Conservation (phyloP, 352 stramenopile species). For the Globisporangium radiosum region DNA sequence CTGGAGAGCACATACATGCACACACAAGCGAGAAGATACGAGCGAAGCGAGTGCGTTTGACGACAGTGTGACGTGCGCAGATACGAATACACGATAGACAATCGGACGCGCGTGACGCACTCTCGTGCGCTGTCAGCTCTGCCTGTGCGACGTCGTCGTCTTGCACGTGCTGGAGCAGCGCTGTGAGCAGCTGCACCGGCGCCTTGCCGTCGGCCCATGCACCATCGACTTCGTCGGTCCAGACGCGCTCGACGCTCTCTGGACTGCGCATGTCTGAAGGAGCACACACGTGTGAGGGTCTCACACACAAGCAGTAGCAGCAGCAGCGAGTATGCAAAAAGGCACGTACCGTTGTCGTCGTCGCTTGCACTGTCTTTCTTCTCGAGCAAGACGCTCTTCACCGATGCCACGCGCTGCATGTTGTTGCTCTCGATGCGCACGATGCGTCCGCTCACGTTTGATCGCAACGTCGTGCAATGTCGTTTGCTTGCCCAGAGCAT, state of each 20-base stretch:
- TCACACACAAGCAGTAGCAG: neutral
- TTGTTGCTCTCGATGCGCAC: too few relatives aligned
- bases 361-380: slow-evolving; percentile 11
- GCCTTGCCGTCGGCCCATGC: slow-evolving; percentile 60
- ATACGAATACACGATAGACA: neutral
- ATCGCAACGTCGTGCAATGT: too few relatives aligned
- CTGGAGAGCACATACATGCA: slow-evolving; percentile 14
- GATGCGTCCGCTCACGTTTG: too few relatives aligned
- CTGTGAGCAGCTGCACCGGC: slow-evolving; percentile 43
- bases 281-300: too few relatives aligned
- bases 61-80: too few relatives aligned
- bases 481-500: too few relatives aligned
- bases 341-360: slow-evolving; percentile 4
- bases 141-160: slow-evolving; percentile 47
- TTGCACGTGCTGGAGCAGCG: slow-evolving; percentile 48
- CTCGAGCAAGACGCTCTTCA: slow-evolving; percentile 23
- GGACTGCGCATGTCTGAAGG: slow-evolving; percentile 17
- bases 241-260: slow-evolving; percentile 48
- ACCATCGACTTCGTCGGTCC: slow-evolving; percentile 53
- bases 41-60: too few relatives aligned
- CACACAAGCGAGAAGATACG: neutral
- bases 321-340: neutral
- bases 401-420: slow-evolving; percentile 26
- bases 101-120: slow-evolving; percentile 16
- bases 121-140: slow-evolving; percentile 36